Evolutionary conservation across 106 monocot genomes (phyloP).

Genomic region (Dendrobium officinale): DNA sequence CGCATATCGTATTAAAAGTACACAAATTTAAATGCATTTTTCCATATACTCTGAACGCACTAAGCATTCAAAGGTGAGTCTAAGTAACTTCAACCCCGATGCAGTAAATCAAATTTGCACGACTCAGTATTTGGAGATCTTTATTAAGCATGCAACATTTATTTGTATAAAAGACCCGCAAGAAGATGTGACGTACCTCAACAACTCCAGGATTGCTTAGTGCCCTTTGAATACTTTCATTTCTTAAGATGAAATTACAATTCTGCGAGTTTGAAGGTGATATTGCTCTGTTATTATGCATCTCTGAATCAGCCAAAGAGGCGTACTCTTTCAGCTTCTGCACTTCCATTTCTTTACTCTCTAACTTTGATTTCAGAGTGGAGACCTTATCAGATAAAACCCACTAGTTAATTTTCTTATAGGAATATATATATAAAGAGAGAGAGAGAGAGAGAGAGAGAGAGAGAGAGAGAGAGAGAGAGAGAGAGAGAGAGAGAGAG

Average conservation of each 20-base stretch:
- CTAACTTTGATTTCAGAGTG: neutral
- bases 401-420: no score
- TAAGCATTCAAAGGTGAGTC: no score
- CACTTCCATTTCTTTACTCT: neutral
- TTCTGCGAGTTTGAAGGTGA: no score
- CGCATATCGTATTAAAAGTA: constrained; percentile 6
- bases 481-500: no score
- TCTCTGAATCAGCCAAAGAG: constrained; percentile 25
- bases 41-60: neutral
- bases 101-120: neutral
- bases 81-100: no score
- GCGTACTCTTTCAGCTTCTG: constrained; percentile 30
- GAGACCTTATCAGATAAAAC: constrained; percentile 12
- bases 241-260: no score
- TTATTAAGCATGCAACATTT: neutral
- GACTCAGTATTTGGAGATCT: neutral
- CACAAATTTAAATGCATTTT: neutral
- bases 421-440: no score
- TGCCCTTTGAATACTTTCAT: no score
- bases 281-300: constrained; percentile 6
- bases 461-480: no score
- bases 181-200: neutral
- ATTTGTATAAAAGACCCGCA: neutral
- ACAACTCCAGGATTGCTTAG: no score
- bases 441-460: no score